A percentile compares a stretch with the other conserved stretches of the same genome.
These are phyloP conservation scores for Neocucurbitaria cava DNA, from an alignment of 2,329 filamentous ascomycete genomes.

Conservation along the genomic window DNA sequence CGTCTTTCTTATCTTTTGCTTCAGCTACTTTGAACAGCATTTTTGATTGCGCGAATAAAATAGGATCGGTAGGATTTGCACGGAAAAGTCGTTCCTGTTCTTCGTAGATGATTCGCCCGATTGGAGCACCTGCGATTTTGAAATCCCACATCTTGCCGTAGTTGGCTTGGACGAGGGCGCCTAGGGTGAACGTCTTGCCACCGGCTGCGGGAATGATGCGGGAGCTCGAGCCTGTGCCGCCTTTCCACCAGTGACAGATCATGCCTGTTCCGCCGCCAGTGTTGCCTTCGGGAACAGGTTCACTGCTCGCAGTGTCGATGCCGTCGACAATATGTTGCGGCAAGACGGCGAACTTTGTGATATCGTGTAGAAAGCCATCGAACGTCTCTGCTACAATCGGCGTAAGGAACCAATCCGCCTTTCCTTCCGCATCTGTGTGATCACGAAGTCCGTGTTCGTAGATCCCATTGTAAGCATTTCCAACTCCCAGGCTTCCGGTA, in stretches of 20 bases:
- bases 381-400: constrained; percentile 70
- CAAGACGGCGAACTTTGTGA: constrained; percentile 62
- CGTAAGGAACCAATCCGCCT: constrained; percentile 61
- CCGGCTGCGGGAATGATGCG: constrained; percentile 55
- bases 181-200: constrained; percentile 62
- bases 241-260: constrained; percentile 71
- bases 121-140: constrained; percentile 65
- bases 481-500: constrained; percentile 65
- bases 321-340: constrained; percentile 62
- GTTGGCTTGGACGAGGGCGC: constrained; percentile 69
- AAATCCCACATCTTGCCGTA: constrained; percentile 67
- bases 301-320: constrained; percentile 59
- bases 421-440: constrained; percentile 49
- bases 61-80: constrained; percentile 35
- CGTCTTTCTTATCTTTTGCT: constrained; percentile 63
- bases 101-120: constrained; percentile 64
- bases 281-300: constrained; percentile 66
- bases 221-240: constrained; percentile 69
- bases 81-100: constrained; percentile 51
- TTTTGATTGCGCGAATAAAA: constrained; percentile 34
- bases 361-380: constrained; percentile 67
- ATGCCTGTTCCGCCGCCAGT: constrained; percentile 73
- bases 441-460: constrained; percentile 62
- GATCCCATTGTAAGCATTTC: constrained; percentile 65
- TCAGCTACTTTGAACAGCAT: constrained; percentile 37